phyloP scores from a whole-genome alignment of 331 rosid species.

The Prunus yedoensis region DNA sequence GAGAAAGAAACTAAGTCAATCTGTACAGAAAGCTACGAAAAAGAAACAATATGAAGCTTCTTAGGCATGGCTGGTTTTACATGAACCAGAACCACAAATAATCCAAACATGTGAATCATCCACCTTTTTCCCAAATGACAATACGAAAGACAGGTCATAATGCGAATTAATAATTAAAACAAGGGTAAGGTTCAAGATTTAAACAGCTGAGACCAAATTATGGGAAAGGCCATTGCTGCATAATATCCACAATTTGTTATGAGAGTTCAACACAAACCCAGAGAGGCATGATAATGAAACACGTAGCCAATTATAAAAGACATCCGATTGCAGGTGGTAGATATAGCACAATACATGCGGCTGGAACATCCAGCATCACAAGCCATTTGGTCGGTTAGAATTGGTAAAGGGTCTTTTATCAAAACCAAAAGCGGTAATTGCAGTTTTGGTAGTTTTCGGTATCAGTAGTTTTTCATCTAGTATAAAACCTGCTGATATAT shows the following conservation, averaged over 20 bases:
- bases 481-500: no score
- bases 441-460: no score
- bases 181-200: background rate
- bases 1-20: slow-evolving; percentile 27
- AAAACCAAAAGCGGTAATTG: no score
- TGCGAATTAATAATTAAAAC: no score
- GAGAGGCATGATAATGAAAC: background rate
- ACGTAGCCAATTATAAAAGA: background rate
- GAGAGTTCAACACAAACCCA: background rate
- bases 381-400: no score
- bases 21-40: slow-evolving; percentile 1
- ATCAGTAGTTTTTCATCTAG: no score
- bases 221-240: background rate
- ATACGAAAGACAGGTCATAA: no score
- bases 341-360: background rate
- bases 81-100: slow-evolving; percentile 15
- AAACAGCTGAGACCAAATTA: background rate
- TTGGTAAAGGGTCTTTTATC: no score
- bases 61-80: slow-evolving; percentile 8
- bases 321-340: background rate
- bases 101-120: background rate
- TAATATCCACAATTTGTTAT: background rate
- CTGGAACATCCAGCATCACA: background rate
- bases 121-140: background rate
- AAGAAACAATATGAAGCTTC: slow-evolving; percentile 22